Evolutionary conservation across 192 early-diverging fungal genomes (phyloP).

Genomic region (Lobosporangium transversale): DNA sequence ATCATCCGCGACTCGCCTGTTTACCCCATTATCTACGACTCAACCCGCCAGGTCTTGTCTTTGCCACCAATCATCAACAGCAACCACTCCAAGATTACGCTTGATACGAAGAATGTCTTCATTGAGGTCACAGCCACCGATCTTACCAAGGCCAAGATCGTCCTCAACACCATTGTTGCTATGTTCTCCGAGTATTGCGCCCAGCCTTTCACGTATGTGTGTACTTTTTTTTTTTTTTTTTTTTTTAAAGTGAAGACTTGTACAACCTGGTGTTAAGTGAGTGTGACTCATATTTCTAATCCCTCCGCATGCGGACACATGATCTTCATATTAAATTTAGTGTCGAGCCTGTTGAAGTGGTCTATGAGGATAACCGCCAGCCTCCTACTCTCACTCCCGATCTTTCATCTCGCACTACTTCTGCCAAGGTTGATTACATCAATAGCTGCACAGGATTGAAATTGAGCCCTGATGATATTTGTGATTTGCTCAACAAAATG

Average conservation of each 20-base stretch:
- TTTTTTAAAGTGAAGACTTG: too few relatives aligned
- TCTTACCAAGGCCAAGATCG: conserved; percentile 92
- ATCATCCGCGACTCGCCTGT: conserved; percentile 93
- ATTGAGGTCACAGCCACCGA: conserved; percentile 99
- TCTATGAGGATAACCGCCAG: conserved; percentile 79
- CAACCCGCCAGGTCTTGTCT: conserved; percentile 85
- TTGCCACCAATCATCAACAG: conserved; percentile 99
- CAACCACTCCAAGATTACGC: conserved; percentile 96
- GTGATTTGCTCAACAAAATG: conserved; percentile 86
- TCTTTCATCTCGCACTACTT: conserved; percentile 71
- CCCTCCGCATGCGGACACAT: too few relatives aligned
- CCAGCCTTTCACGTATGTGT: conserved; percentile 89
- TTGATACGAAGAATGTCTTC: conserved; percentile 94
- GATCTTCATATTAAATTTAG: conserved; percentile 60
- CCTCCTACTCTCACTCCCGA: conserved; percentile 76
- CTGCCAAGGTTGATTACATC: conserved; percentile 87
- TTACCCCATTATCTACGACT: conserved; percentile 93
- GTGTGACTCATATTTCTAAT: too few relatives aligned
- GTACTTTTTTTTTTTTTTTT: background rate
- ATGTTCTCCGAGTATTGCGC: conserved; percentile 97
- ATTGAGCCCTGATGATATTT: conserved; percentile 74
- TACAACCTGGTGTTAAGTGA: too few relatives aligned
- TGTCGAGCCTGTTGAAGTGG: conserved; percentile 92
- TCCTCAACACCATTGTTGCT: conserved; percentile 91
- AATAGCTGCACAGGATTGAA: conserved; percentile 86